Base-by-base conservation (phyloP, 306 rosid genomes). In the Vigna angularis region DNA sequence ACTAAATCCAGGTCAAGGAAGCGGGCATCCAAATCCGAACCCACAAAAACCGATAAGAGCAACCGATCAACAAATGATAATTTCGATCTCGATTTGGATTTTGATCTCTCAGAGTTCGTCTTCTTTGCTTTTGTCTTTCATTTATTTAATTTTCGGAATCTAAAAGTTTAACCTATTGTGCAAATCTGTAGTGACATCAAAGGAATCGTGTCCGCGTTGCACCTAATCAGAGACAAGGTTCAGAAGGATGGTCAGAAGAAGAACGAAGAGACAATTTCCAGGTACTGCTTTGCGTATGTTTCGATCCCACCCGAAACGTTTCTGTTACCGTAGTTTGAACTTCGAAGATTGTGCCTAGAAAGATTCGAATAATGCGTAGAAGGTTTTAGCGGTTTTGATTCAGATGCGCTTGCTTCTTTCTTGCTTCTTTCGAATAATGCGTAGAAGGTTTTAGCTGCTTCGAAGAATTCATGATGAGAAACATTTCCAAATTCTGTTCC, bases 231-330 rank as follows among this genome's bases (percentile, higher is more conserved):
- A 83, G 97, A 91, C 77, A 92, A 85, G 79, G 90, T 97, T 70
- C 96, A 92, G 72, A 86, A 89, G 83, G 98, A 94, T 61, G 97
- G 90, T 51, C 94, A 88, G 88, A 94, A 92, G 92, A 92, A 92
- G 94, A 94, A 92, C 76, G 97, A 92, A 80, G 97, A 94, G 81
- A 94, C 98, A 3, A 94, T 94, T 78, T 88, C 91, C 3, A 92
- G 98, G 98, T 94, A 74, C 36, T 50, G 56, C 22, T 22, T 22
- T 22, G 22, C 22, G 22, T 22, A 26, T 81, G 48, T 17, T 73
- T 72, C 15, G 45, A 55, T 73, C 52, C 20, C 40, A 24, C 28
- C 80, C 30, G 75, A 79, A 70, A 12, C 59, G 28, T 77, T 70
- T 15, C 7, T 40, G 49, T 56, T 40, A 18, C 10, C 2, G 0